Conservation (phyloP, 1,139 yeast species). For the Geotrichum phurueaensis region DNA sequence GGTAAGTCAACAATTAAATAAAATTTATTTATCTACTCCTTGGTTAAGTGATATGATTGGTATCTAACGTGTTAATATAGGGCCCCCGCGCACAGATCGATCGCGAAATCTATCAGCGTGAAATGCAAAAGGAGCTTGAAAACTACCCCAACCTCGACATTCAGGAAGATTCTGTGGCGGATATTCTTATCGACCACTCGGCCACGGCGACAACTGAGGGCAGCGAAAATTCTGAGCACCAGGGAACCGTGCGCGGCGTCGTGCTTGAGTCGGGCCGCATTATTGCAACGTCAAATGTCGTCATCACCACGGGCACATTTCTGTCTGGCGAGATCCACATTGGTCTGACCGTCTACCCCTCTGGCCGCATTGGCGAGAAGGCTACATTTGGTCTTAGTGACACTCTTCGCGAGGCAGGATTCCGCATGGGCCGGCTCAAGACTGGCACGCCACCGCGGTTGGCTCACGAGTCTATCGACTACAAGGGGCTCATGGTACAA, state of each 20-base stretch:
- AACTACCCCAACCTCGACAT: slow-evolving; percentile 56
- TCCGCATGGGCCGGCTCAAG: slow-evolving; percentile 79
- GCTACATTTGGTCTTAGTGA: slow-evolving; percentile 86
- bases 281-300: slow-evolving; percentile 58
- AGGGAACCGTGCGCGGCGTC: slow-evolving; percentile 54
- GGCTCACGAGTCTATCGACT: slow-evolving; percentile 65
- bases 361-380: slow-evolving; percentile 90
- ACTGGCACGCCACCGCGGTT: slow-evolving; percentile 97
- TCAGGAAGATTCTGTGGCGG: slow-evolving; percentile 74
- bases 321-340: slow-evolving; percentile 91
- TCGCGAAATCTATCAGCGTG: slow-evolving; percentile 64
- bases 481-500: slow-evolving; percentile 53
- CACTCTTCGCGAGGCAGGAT: slow-evolving; percentile 71
- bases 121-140: slow-evolving; percentile 68
- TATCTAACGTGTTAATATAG: not conserved
- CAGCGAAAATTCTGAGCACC: slow-evolving; percentile 35
- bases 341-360: slow-evolving; percentile 71
- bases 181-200: slow-evolving; percentile 57
- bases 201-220: slow-evolving; percentile 7
- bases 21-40: not conserved
- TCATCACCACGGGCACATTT: slow-evolving; percentile 94
- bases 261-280: slow-evolving; percentile 62
- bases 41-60: not conserved
- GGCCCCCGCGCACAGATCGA: slow-evolving; percentile 98
- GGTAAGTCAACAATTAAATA: slow-evolving; percentile 25